Conservation (phyloP, 208 protist genomes). For the Trypanosoma vivax region DNA sequence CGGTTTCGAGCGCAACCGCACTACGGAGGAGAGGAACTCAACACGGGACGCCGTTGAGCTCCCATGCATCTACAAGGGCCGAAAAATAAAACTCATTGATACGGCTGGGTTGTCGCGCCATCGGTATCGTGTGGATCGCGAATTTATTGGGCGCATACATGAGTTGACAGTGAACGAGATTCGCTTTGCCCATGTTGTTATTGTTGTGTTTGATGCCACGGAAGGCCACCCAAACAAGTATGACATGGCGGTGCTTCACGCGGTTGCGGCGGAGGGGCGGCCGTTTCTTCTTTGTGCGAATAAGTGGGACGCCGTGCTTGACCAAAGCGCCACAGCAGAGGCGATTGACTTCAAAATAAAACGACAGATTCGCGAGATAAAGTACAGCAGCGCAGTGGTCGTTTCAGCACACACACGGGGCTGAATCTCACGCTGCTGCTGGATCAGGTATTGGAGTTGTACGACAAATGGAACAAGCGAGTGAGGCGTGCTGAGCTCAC, state of each 20-base stretch:
- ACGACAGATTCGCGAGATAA: conserved; percentile 83
- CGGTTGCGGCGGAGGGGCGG: conserved; percentile 74
- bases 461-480: conserved; percentile 89
- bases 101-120: conserved; percentile 77
- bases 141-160: conserved; percentile 80
- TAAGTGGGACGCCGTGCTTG: conserved; percentile 90
- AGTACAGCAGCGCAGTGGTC: conserved; percentile 87
- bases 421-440: conserved; percentile 86
- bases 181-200: conserved; percentile 79
- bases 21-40: conserved; percentile 78
- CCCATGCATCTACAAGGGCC: conserved; percentile 80
- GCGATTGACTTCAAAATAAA: conserved; percentile 92
- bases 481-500: conserved; percentile 76
- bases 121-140: conserved; percentile 70
- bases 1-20: conserved; percentile 82
- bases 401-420: conserved; percentile 80
- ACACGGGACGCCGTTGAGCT: conserved; percentile 90
- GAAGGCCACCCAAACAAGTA: conserved; percentile 90
- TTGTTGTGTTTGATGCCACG: conserved; percentile 89
- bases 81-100: conserved; percentile 86
- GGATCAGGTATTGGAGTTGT: conserved; percentile 76
- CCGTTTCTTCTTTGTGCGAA: conserved; percentile 87
- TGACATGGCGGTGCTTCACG: conserved; percentile 87
- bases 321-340: conserved; percentile 83
- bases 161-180: conserved; percentile 72